These are phyloP conservation scores for Saturnispora silvae DNA, from an alignment of 805 yeast genomes.

Conservation along the genomic window DNA sequence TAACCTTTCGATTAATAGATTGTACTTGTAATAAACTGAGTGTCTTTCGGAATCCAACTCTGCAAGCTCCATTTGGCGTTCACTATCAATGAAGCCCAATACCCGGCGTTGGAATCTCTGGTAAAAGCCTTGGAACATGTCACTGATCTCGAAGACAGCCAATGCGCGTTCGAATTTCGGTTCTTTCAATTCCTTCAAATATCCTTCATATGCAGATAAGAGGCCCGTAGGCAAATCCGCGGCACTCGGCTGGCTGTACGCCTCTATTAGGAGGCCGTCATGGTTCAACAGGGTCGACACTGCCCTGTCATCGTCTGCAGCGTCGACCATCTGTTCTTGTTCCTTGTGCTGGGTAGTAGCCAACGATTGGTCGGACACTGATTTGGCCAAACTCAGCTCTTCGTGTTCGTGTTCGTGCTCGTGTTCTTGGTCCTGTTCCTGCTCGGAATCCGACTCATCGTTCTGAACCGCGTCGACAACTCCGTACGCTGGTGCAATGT, in stretches of 20 bases:
- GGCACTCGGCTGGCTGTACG: conserved; percentile 12
- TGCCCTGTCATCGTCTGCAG: too few relatives aligned
- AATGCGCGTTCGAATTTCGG: conserved; percentile 28
- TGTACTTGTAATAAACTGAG: conserved; percentile 16
- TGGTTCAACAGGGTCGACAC: neutral
- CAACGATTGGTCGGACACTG: too few relatives aligned
- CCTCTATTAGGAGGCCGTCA: conserved; percentile 12
- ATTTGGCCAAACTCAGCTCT: too few relatives aligned
- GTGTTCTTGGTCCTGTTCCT: too few relatives aligned
- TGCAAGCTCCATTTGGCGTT: conserved; percentile 16
- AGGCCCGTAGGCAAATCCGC: conserved; percentile 22
- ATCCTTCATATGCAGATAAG: conserved; percentile 18
- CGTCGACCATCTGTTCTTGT: too few relatives aligned
- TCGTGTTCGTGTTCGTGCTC: too few relatives aligned
- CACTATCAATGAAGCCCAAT: conserved; percentile 14
- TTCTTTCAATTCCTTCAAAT: conserved; percentile 24
- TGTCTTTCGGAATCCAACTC: conserved; percentile 7
- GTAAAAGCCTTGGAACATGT: conserved; percentile 27
- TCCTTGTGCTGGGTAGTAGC: too few relatives aligned
- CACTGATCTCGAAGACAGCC: conserved; percentile 27
- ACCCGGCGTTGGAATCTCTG: conserved; percentile 19
- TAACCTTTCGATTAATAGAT: conserved; percentile 23
- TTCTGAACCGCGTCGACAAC: too few relatives aligned
- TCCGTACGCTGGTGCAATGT: too few relatives aligned
- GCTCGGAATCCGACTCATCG: too few relatives aligned